These are phyloP conservation scores for Blastobotrys robertii DNA, from an alignment of 805 yeast species.

Conservation along the genomic window DNA sequence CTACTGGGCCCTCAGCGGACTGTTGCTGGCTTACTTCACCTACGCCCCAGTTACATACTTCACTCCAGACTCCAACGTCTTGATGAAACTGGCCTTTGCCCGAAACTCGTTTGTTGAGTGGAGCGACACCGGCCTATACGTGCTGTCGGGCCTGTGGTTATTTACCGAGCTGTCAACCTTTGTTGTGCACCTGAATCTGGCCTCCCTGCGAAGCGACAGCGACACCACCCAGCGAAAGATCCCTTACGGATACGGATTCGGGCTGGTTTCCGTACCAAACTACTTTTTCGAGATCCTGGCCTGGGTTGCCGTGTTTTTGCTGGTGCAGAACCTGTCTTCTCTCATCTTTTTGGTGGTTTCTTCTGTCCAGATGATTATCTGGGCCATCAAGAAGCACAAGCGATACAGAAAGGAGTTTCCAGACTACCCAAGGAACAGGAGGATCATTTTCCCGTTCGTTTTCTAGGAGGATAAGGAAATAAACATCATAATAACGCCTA, in stretches of 20 bases:
- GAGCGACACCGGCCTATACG: slow-evolving; percentile 4
- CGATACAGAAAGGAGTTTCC: slow-evolving; percentile 61
- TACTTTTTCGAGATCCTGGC: slow-evolving; percentile 77
- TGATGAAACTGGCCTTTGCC: slow-evolving; percentile 19
- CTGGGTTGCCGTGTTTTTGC: slow-evolving; percentile 63
- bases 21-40: slow-evolving; percentile 41
- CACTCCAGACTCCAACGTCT: slow-evolving; percentile 8
- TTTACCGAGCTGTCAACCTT: slow-evolving; percentile 65
- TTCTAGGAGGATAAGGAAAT: slow-evolving; percentile 28
- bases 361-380: slow-evolving; percentile 72
- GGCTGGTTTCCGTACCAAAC: slow-evolving; percentile 81
- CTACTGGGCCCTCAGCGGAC: slow-evolving; percentile 88
- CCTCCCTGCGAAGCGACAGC: slow-evolving; percentile 38
- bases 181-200: slow-evolving; percentile 56
- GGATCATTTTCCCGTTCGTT: slow-evolving; percentile 70
- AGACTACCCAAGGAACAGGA: slow-evolving; percentile 69
- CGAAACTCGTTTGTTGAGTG: slow-evolving; percentile 8
- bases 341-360: slow-evolving; percentile 63
- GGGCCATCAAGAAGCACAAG: slow-evolving; percentile 85
- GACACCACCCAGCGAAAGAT: slow-evolving; percentile 53
- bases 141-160: slow-evolving; percentile 22
- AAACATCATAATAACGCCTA: neutral
- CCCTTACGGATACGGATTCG: slow-evolving; percentile 80
- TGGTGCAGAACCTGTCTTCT: slow-evolving; percentile 71
- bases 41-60: slow-evolving; percentile 34